Base-by-base conservation (phyloP, 768 basidiomycete genomes). In the Sarcodon sp. region DNA sequence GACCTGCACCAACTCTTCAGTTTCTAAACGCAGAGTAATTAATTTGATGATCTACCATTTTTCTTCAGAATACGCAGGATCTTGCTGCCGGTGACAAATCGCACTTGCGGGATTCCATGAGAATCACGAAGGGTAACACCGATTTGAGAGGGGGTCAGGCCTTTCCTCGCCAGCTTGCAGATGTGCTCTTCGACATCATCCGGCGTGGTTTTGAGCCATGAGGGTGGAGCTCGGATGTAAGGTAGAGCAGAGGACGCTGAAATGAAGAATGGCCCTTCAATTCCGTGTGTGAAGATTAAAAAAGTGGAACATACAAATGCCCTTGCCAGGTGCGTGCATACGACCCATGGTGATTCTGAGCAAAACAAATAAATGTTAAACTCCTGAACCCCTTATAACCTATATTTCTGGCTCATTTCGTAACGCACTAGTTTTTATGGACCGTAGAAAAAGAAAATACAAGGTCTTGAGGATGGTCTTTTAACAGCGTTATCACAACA, bases 281-380 rank as follows among this genome's bases (percentile, higher is more conserved):
- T 44, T 35, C 41, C 33, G 11, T 50, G 43, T 45, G 43, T 3
- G 33, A 50, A 44, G 49, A 38, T 48, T 49, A 47, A 50, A 44
- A 43, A 50, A 45, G n/a, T 21, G 43, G 37, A 50, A 80, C 85
- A 60, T 69, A 90, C 87, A 88, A 77, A 98, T 96, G 79, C 93
- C 94, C 90, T 98, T 98, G 71, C 91, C 91, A 70, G 92, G 91
- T 80, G 92, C 92, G 80, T 98, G 94, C 90, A 96, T 92, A 65
- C 92, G 90, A 87, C 85, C 87, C 87, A 90, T 90, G 71, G 59
- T 71, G 56, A 52, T 45, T 64, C 63, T 64, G 49, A 15, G 34
- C 15, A 35, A 59, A 33, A 39, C 48, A 16, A 13, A 41, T 16
- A 15, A 13, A 16, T 41, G 39, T 41, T 27, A 41, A 41, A 41